Conservation (phyloP, 176 grass and related monocot genomes). For the Cocos nucifera region DNA sequence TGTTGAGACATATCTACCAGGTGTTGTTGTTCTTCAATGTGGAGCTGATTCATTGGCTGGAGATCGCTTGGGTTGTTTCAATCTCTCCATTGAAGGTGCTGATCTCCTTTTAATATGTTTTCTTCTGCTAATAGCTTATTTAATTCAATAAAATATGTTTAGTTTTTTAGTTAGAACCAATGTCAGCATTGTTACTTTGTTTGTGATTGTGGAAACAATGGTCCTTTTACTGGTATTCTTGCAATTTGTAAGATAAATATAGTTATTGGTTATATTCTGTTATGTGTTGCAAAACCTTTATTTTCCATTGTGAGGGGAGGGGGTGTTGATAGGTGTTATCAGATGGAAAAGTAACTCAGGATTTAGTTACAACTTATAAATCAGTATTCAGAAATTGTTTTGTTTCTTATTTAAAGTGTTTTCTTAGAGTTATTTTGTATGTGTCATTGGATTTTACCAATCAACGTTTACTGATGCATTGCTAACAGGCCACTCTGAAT, state of each 20-base stretch:
- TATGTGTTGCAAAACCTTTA: no score
- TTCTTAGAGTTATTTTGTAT: not conserved
- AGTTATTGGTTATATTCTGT: no score
- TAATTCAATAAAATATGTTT: no score
- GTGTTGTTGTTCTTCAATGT: slow-evolving; percentile 98
- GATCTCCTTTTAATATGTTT: slow-evolving; percentile 13
- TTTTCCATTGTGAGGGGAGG: no score
- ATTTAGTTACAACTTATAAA: no score
- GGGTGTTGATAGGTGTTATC: no score
- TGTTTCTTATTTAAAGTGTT: not conserved
- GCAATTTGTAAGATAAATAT: no score
- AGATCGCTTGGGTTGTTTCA: slow-evolving; percentile 95
- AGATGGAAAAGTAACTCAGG: no score
- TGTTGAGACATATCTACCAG: slow-evolving; percentile 84
- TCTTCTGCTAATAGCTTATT: not conserved
- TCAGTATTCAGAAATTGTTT: not conserved
- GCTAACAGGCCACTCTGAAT: slow-evolving; percentile 83
- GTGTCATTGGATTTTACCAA: not conserved
- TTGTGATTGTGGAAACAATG: no score
- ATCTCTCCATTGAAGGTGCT: slow-evolving; percentile 96
- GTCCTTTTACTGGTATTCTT: no score
- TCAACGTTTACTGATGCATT: slow-evolving; percentile 13
- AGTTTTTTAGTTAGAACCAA: no score
- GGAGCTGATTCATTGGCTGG: slow-evolving; percentile 94
- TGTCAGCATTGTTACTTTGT: no score